Evolutionary conservation across 768 basidiomycete genomes (phyloP), one percentile per base, ranked within the genome.

Genomic region (Gelatoporia subvermispora): DNA sequence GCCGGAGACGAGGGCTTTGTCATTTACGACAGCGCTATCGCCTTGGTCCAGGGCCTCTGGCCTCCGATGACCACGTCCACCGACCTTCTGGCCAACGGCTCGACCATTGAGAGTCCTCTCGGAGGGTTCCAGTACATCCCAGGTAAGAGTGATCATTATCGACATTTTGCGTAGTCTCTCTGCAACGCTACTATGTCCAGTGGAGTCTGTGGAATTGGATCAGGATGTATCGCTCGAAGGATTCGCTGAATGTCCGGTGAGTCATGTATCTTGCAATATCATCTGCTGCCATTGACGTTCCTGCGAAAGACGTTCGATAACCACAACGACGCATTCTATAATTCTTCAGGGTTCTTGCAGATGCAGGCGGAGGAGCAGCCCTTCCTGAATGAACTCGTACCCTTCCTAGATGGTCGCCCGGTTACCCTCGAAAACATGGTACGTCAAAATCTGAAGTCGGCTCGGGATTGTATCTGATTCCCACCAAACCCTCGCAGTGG

Each of bases 1-100:
- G 78, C 76, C 22, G 83, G 83, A 5, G 84, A 79, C 16, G 86
- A 89, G 65, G 77, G 75, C 16, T 77, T 72, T 31, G 81, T 84
- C n/a, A 81, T 83, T 37, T 72, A 73, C 51, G 79, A 86, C 56
- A 82, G 83, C 4, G 81, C 85, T 9, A 66, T 77, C 21, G 83
- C 87, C 0, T 64, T 88, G 43, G 64, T 83, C 9, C 88, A 89
- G 61, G 87, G 86, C 11, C 60, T 89, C 38, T 84, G 76, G 67
- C 86, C 85, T 2, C 64, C 68, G 2, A 77, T 72, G 4, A 22
- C 54, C 13, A 55, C 61, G 20, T 76, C 75, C 42, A 77, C 68
- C 17, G 77, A 71, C 13, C 77, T 75, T 0, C 69, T 89, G n/a
- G 82, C 86, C 1, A 84, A 90, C 57, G 80, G 82, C 2, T 73